A percentile compares a stretch with the other conserved stretches of the same genome.
Evolutionary conservation across 352 stramenopile species (phyloP).

Genomic region (Bremia lactucae): DNA sequence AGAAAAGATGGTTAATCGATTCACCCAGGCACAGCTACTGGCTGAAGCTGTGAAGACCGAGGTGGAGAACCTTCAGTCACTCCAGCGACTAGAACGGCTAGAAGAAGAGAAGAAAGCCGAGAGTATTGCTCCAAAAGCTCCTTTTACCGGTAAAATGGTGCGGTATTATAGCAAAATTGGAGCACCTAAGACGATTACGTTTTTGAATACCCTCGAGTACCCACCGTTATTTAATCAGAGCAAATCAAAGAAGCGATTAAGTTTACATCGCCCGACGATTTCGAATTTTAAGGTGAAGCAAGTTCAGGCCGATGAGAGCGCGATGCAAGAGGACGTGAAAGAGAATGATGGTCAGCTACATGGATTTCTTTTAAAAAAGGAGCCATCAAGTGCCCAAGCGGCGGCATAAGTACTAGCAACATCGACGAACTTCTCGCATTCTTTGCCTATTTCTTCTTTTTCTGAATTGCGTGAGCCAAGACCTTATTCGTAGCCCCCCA

Average conservation of each 20-base stretch:
- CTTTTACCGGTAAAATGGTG: slow-evolving; percentile 58
- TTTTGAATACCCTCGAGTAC: slow-evolving; percentile 58
- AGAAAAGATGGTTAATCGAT: slow-evolving; percentile 33
- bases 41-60: slow-evolving; percentile 67
- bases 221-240: slow-evolving; percentile 56
- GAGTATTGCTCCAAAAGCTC: slow-evolving; percentile 51
- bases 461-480: slow-evolving; percentile 43
- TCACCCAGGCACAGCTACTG: slow-evolving; percentile 64
- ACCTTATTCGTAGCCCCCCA: slow-evolving; percentile 74
- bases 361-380: slow-evolving; percentile 16
- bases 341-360: slow-evolving; percentile 23
- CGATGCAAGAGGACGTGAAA: slow-evolving; percentile 13
- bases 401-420: slow-evolving; percentile 6
- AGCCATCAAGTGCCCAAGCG: slow-evolving; percentile 10
- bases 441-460: slow-evolving; percentile 31
- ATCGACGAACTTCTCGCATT: not conserved
- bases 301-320: slow-evolving; percentile 22
- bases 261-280: slow-evolving; percentile 24
- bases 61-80: slow-evolving; percentile 69
- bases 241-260: slow-evolving; percentile 44
- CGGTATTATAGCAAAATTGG: slow-evolving; percentile 55
- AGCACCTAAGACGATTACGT: slow-evolving; percentile 69
- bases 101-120: slow-evolving; percentile 79
- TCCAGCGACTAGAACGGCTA: slow-evolving; percentile 63
- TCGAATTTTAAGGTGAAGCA: slow-evolving; percentile 17